Conservation (phyloP, 805 yeast genomes). For the Hyphopichia homilentoma region DNA sequence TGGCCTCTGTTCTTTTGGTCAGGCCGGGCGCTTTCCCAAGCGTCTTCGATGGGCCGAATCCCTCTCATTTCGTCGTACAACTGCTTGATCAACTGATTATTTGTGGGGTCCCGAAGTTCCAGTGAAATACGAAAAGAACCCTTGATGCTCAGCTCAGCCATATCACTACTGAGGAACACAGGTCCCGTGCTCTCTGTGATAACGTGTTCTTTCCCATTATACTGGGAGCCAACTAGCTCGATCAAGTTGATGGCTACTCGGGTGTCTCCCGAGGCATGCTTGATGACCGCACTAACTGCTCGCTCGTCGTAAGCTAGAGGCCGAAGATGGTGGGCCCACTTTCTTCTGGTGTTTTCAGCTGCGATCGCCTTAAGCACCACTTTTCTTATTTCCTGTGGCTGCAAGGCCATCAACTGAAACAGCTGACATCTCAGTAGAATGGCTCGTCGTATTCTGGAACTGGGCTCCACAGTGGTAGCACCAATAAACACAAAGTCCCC, state of each 20-base stretch:
- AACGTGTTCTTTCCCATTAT: no score
- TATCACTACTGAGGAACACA: no score
- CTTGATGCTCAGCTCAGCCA: no score
- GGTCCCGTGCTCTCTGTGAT: no score
- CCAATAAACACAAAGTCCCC: slow-evolving; percentile 84
- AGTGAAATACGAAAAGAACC: no score
- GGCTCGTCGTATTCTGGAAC: slow-evolving; percentile 77
- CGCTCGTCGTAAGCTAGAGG: slow-evolving; percentile 13
- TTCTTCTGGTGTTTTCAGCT: slow-evolving; percentile 25
- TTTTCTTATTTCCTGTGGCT: slow-evolving; percentile 42
- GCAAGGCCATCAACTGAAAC: slow-evolving; percentile 59
- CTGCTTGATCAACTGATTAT: no score
- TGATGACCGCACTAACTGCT: slow-evolving; percentile 13
- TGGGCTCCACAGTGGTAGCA: slow-evolving; percentile 95
- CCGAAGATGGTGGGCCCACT: slow-evolving; percentile 5
- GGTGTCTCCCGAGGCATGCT: slow-evolving; percentile 27
- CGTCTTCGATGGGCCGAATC: no score
- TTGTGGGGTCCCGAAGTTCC: no score
- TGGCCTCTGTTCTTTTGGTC: no score
- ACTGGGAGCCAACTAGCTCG: slow-evolving; percentile 23
- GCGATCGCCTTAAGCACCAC: slow-evolving; percentile 59
- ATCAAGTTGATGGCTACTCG: slow-evolving; percentile 30
- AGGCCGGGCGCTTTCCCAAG: no score
- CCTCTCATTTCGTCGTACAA: no score
- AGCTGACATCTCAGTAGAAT: slow-evolving; percentile 80